Base-by-base conservation (phyloP, 1,284 basidiomycete species). In the Baeospora myosura region DNA sequence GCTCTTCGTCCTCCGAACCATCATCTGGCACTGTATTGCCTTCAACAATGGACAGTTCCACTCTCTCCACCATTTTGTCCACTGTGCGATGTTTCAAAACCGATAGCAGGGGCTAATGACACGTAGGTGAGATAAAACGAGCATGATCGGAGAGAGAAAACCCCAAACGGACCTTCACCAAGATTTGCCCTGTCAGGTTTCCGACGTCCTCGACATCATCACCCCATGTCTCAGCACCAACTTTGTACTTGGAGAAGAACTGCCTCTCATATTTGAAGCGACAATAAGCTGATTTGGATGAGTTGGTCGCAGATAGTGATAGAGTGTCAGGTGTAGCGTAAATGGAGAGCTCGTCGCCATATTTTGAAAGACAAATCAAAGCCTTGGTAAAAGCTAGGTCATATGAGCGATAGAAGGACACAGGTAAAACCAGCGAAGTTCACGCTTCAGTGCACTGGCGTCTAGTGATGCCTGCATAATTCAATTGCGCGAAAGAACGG, bases 201-300 rank as follows among this genome's bases (percentile, higher is more conserved):
- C 54, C 49, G 10, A 42, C 40, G 21, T 58, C 60, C 28, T 64
- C 63, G n/a, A 59, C 49, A 6, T 64, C 58, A 24, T 55, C 54
- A 16, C 40, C 47, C 22, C 44, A 43, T 41, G 43, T 44, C 40
- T 52, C 52, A 35, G 44, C 39, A 22, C 49, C 46, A 3, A 82
- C 58, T 35, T 57, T 65, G 52, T 84, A 89, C 43, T 68, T 75
- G 25, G 72, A 75, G 55, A 90, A 90, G 62, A 86, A 88, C 36
- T 70, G 64, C 38, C 63, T 72, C 3, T 66, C 65, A 51, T 81
- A 87, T 54, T 74, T 78, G 65, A 89, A 82, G n/a, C 81, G 74
- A 58, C 79, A 81, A 52, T 84, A 89, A 6, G 87, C 86, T 21
- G 87, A 84, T 53, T 81, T 74, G 5, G 86, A 79, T 1, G 78